Percentiles rank a stretch among this genome's conserved stretches.
Conservation (phyloP, 2,329 filamentous ascomycete genomes). For the Trichoderma atroviride region DNA sequence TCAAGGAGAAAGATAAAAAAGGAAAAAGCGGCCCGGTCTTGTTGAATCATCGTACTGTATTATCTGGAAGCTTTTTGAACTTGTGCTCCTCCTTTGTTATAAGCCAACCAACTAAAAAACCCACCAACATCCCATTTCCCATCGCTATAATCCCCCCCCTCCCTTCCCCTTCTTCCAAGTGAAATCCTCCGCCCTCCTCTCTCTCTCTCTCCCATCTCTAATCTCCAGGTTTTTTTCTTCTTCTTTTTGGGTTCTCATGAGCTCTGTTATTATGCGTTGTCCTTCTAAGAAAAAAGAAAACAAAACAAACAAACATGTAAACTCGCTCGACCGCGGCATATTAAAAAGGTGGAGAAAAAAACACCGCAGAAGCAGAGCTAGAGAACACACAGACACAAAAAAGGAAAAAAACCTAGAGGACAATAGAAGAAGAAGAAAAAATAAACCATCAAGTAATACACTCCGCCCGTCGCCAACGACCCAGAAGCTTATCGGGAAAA, state of each 20-base stretch:
- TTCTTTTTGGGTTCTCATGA: slow-evolving; percentile 11
- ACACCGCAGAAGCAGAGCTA: slow-evolving; percentile 21
- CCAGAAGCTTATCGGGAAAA: slow-evolving; percentile 35
- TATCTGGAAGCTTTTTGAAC: slow-evolving; percentile 40
- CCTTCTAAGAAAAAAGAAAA: slow-evolving; percentile 21
- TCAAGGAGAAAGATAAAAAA: not conserved
- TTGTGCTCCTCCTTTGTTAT: slow-evolving; percentile 35
- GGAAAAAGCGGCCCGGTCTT: not conserved
- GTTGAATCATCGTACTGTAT: slow-evolving; percentile 44
- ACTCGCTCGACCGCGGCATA: slow-evolving; percentile 17
- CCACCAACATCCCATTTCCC: slow-evolving; percentile 28
- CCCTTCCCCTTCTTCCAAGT: slow-evolving; percentile 7
- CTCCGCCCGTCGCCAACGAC: slow-evolving; percentile 39
- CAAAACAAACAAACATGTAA: slow-evolving; percentile 8
- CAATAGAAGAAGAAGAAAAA: slow-evolving; percentile 32
- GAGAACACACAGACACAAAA: slow-evolving; percentile 33
- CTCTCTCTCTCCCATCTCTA: slow-evolving; percentile 25
- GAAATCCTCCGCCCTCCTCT: slow-evolving; percentile 2
- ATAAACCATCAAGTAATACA: slow-evolving; percentile 44
- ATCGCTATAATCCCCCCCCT: slow-evolving; percentile 28
- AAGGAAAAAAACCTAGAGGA: slow-evolving; percentile 36
- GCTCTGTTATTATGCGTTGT: slow-evolving; percentile 21
- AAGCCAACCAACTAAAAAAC: slow-evolving; percentile 34
- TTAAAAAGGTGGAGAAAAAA: not conserved
- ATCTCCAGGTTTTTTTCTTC: slow-evolving; percentile 29